phyloP scores from a whole-genome alignment of 306 rosid species.

The Quercus engelmannii region DNA sequence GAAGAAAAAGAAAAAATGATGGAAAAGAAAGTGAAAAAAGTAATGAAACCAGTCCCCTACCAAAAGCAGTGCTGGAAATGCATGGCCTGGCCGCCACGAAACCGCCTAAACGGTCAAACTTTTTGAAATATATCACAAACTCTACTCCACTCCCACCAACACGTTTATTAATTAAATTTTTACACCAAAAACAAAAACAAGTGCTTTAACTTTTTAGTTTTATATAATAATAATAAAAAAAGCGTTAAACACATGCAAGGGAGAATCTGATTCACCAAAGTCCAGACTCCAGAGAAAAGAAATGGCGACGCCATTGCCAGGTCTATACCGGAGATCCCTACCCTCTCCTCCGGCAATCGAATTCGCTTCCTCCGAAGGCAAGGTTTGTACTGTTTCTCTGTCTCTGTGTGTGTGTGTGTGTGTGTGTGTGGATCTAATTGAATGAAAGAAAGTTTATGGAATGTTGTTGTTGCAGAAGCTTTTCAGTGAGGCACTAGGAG shows the following conservation, averaged over 20 bases:
- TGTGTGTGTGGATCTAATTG: background rate
- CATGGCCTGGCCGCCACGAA: too few species aligned
- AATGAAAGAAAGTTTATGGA: background rate
- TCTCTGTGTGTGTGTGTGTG: background rate
- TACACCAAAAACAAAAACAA: too few species aligned
- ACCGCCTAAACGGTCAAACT: background rate
- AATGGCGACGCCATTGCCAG: slow-evolving; percentile 37
- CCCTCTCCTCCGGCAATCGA: slow-evolving; percentile 74
- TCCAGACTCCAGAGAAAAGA: too few species aligned
- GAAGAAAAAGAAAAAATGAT: fast-evolving
- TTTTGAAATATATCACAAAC: background rate
- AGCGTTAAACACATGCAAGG: background rate
- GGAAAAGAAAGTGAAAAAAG: too few species aligned
- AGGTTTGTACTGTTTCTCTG: slow-evolving; percentile 32
- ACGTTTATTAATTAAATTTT: too few species aligned
- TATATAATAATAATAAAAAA: background rate
- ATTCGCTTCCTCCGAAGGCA: slow-evolving; percentile 64
- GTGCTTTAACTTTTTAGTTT: too few species aligned
- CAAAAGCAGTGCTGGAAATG: too few species aligned
- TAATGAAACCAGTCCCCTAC: too few species aligned
- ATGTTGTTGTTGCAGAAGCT: slow-evolving; percentile 33
- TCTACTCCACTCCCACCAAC: too few species aligned
- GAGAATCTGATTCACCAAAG: too few species aligned
- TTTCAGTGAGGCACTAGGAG: slow-evolving; percentile 59
- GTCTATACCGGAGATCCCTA: slow-evolving; percentile 60